phyloP scores from a whole-genome alignment of 495 filamentous ascomycete genomes.

The Daldinia loculata region DNA sequence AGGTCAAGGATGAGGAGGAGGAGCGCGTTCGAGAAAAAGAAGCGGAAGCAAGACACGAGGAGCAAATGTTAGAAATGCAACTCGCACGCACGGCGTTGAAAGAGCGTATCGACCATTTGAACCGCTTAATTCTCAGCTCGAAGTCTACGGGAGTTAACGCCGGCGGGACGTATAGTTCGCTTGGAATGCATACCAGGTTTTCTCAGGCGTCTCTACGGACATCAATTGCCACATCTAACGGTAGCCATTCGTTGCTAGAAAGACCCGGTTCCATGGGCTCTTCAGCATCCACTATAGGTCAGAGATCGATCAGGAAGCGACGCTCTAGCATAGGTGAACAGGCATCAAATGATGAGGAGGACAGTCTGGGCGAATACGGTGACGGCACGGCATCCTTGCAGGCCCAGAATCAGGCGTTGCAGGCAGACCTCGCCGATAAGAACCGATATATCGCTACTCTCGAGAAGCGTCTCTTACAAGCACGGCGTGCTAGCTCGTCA shows the following conservation, averaged over 20 bases:
- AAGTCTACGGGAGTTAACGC: constrained; percentile 93
- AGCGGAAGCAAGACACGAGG: constrained; percentile 85
- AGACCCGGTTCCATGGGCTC: constrained; percentile 74
- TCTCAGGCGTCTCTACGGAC: constrained; percentile 72
- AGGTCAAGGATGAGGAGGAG: constrained; percentile 64
- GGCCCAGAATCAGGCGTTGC: constrained; percentile 84
- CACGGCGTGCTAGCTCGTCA: constrained; percentile 87
- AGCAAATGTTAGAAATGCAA: constrained; percentile 98
- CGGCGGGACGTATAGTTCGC: constrained; percentile 73
- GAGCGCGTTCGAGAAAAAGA: constrained; percentile 81
- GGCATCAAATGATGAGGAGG: constrained; percentile 68
- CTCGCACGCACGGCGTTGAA: constrained; percentile 94
- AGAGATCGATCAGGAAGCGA: constrained; percentile 53
- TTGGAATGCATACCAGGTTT: constrained; percentile 72
- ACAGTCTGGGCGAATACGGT: constrained; percentile 81
- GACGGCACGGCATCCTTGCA: constrained; percentile 84
- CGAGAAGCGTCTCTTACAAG: constrained; percentile 90
- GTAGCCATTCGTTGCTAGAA: constrained; percentile 64
- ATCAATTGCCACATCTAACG: constrained; percentile 74
- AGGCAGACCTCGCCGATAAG: constrained; percentile 93
- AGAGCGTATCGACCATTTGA: constrained; percentile 96
- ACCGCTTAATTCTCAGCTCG: constrained; percentile 91
- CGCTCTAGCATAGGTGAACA: constrained; percentile 51
- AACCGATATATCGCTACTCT: constrained; percentile 95
- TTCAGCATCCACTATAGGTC: constrained; percentile 64